Conservation (phyloP, 306 rosid genomes). For the Trifolium dubium region DNA sequence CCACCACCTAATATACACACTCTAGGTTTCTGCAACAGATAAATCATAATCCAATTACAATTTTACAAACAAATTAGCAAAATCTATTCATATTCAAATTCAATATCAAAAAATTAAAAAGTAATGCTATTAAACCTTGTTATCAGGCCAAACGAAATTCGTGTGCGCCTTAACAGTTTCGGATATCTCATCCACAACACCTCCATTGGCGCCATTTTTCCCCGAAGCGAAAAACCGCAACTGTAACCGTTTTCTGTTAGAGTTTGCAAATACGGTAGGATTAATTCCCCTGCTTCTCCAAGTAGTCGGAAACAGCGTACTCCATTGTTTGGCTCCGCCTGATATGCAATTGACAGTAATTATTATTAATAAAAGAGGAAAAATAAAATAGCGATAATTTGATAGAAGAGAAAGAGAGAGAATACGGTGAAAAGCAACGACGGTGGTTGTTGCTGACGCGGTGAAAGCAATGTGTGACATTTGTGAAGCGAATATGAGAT, state of each 20-base stretch:
- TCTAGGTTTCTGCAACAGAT: conserved; percentile 70
- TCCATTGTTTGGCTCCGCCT: conserved; percentile 57
- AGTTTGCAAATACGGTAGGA: conserved; percentile 44
- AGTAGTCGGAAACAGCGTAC: conserved; percentile 44
- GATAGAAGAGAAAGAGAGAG: conserved; percentile 32
- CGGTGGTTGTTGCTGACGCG: conserved; percentile 50
- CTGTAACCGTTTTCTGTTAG: conserved; percentile 44
- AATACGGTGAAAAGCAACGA: conserved; percentile 52
- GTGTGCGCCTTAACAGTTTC: conserved; percentile 52
- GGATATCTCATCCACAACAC: conserved; percentile 53
- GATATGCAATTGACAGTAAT: not conserved
- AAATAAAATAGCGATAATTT: not conserved
- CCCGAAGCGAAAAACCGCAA: conserved; percentile 51
- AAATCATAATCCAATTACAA: conserved; percentile 7
- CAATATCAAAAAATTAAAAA: not conserved
- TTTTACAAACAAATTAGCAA: conserved; percentile 9
- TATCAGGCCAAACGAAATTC: conserved; percentile 70
- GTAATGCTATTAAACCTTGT: conserved; percentile 50
- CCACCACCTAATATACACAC: conserved; percentile 97
- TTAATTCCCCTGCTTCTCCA: conserved; percentile 42
- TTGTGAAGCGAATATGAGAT: not conserved
- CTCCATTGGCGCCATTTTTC: conserved; percentile 45
- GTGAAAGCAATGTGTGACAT: conserved; percentile 49
- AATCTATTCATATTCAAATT: not conserved
- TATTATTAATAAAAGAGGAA: not conserved